These are phyloP conservation scores for Saccharata proteae DNA, from an alignment of 2,329 filamentous ascomycete species.

Conservation along the genomic window DNA sequence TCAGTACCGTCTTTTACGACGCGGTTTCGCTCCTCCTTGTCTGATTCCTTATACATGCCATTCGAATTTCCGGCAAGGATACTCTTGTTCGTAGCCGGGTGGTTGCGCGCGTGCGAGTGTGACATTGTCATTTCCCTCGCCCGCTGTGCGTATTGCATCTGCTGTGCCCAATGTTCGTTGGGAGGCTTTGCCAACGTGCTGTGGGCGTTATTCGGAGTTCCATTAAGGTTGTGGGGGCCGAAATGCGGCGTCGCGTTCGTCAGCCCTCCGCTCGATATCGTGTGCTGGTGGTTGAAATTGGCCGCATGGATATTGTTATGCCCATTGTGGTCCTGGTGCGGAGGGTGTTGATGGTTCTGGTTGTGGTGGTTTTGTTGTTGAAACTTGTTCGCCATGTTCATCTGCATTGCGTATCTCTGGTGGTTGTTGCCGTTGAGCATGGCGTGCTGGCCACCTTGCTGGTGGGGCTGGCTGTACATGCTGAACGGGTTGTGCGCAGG, in stretches of 20 bases:
- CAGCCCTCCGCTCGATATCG: constrained; percentile 48
- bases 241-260: constrained; percentile 54
- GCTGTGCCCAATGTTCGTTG: constrained; percentile 73
- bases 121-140: constrained; percentile 56
- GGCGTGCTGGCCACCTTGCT: constrained; percentile 60
- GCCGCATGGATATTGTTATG: constrained; percentile 39
- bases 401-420: constrained; percentile 39
- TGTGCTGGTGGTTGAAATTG: constrained; percentile 48
- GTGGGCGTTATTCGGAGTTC: constrained; percentile 43
- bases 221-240: constrained; percentile 46
- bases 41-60: constrained; percentile 35
- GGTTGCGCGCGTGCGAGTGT: constrained; percentile 62
- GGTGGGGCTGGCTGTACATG: constrained; percentile 60
- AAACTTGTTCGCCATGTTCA: constrained; percentile 59
- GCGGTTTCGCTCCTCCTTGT: constrained; percentile 50
- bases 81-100: constrained; percentile 58
- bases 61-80: constrained; percentile 44
- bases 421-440: constrained; percentile 63
- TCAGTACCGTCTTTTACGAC: constrained; percentile 45
- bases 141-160: constrained; percentile 69
- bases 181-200: constrained; percentile 45
- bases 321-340: constrained; percentile 42
- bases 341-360: constrained; percentile 46
- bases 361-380: constrained; percentile 45
- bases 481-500: constrained; percentile 34